These are phyloP conservation scores for Boechera divaricarpa DNA, from an alignment of 345 rosid genomes.

Conservation along the genomic window DNA sequence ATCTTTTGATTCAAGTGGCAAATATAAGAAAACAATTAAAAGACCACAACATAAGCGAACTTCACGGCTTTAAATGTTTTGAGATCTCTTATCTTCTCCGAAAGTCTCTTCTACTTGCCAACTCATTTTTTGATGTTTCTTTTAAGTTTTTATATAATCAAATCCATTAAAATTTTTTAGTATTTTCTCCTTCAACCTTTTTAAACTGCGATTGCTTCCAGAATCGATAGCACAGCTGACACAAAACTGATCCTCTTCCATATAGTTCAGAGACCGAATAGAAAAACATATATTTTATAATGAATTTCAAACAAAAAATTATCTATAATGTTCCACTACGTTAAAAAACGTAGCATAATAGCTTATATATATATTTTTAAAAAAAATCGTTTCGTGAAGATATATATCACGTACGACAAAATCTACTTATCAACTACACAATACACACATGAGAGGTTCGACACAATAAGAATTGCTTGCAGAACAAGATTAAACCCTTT, in stretches of 20 bases:
- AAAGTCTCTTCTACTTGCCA: constrained; percentile 30
- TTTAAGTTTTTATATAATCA: not conserved
- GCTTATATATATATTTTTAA: not conserved
- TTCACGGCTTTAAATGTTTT: constrained; percentile 22
- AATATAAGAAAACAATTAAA: constrained; percentile 23
- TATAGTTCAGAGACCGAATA: constrained; percentile 22
- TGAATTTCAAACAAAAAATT: not conserved
- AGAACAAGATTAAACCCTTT: constrained; percentile 32
- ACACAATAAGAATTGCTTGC: constrained; percentile 8
- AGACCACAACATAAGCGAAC: constrained; percentile 25
- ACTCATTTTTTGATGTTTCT: constrained; percentile 33
- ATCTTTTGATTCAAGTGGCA: constrained; percentile 21
- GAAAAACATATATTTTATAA: not conserved
- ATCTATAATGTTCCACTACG: not conserved
- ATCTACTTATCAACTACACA: constrained; percentile 35
- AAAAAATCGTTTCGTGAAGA: not conserved
- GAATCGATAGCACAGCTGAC: constrained; percentile 35
- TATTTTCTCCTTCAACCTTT: constrained; percentile 14
- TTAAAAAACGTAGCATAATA: not conserved
- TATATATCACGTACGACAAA: constrained; percentile 42
- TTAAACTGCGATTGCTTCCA: constrained; percentile 31
- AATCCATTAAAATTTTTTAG: constrained; percentile 1
- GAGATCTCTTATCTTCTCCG: constrained; percentile 26
- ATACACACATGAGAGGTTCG: constrained; percentile 35
- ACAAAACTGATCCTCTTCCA: constrained; percentile 36